Conservation (phyloP, 768 basidiomycete genomes). For the Auricularia auricula-judae region DNA sequence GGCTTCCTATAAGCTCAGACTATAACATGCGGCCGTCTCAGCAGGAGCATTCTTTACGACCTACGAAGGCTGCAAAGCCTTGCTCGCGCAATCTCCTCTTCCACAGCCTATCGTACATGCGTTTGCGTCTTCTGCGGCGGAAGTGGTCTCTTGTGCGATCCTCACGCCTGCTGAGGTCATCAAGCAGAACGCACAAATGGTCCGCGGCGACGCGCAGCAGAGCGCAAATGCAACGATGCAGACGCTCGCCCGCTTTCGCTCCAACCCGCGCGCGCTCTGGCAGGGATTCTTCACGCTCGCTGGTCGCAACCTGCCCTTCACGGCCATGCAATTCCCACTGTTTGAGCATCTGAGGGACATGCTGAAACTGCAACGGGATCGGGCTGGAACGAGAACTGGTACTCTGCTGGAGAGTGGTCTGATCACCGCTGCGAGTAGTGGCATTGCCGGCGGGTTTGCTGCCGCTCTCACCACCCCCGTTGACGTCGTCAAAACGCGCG, state of each 20-base stretch:
- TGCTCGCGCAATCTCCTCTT: not conserved
- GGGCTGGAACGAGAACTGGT: conserved; percentile 47
- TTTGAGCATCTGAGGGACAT: conserved; percentile 78
- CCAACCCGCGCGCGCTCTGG: not conserved
- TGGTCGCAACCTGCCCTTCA: conserved; percentile 75
- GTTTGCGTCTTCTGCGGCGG: not conserved
- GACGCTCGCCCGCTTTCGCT: not conserved
- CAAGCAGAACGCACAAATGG: not conserved
- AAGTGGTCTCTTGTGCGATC: not conserved
- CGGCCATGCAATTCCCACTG: conserved; percentile 89
- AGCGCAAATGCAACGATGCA: not conserved
- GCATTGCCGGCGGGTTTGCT: conserved; percentile 81
- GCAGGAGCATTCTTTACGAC: not conserved
- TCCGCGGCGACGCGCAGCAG: not conserved
- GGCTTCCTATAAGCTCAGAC: not conserved
- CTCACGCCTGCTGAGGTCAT: not conserved
- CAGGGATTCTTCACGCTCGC: not conserved
- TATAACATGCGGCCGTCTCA: not conserved
- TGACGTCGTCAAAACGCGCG: conserved; percentile 92
- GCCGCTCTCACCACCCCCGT: conserved; percentile 88
- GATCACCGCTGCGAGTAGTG: conserved; percentile 66
- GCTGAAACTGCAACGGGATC: conserved; percentile 41
- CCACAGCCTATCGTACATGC: not conserved
- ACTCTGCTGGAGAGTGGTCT: conserved; percentile 41
- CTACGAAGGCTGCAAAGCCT: not conserved